phyloP scores from a whole-genome alignment of 75 land plant genomes.

The Azolla pinnata region DNA sequence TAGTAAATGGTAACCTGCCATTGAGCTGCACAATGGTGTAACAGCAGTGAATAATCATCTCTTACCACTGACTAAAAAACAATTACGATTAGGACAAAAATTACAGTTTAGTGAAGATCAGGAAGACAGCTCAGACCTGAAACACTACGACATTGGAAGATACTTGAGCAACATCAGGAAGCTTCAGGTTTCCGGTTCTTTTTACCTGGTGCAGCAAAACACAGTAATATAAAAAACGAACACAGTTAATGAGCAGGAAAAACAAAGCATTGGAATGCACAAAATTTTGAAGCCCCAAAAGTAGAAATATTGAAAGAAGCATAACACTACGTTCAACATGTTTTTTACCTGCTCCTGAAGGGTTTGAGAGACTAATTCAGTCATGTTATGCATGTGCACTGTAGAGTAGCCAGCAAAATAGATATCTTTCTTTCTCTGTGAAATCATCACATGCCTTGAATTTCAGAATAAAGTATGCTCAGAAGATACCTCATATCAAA shows the following conservation, averaged over 20 bases:
- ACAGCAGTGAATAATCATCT: too few species aligned
- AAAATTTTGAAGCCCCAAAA: not conserved
- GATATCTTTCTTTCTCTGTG: conserved; percentile 51
- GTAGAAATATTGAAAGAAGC: not conserved
- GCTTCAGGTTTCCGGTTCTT: conserved; percentile 43
- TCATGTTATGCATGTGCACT: conserved; percentile 75
- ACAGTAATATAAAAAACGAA: not conserved
- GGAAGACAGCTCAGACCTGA: conserved; percentile 60
- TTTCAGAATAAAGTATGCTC: too few species aligned
- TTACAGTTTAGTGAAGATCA: too few species aligned
- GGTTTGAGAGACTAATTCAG: conserved; percentile 60
- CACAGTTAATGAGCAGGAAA: not conserved
- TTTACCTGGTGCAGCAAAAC: conserved; percentile 32
- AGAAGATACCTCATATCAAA: too few species aligned
- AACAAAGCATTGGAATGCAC: not conserved
- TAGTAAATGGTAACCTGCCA: conserved; percentile 44
- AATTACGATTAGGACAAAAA: too few species aligned
- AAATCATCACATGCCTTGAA: too few species aligned
- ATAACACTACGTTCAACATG: too few species aligned
- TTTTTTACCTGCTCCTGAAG: conserved; percentile 63
- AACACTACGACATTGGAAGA: conserved; percentile 67
- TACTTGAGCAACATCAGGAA: conserved; percentile 54
- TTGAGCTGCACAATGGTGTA: conserved; percentile 74
- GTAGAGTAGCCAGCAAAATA: conserved; percentile 66
- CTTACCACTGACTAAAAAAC: too few species aligned